Evolutionary conservation across 129 eudicot genomes (phyloP), one percentile per base, ranked within the genome.

Genomic region (Chrysanthemum lavandulifolium): DNA sequence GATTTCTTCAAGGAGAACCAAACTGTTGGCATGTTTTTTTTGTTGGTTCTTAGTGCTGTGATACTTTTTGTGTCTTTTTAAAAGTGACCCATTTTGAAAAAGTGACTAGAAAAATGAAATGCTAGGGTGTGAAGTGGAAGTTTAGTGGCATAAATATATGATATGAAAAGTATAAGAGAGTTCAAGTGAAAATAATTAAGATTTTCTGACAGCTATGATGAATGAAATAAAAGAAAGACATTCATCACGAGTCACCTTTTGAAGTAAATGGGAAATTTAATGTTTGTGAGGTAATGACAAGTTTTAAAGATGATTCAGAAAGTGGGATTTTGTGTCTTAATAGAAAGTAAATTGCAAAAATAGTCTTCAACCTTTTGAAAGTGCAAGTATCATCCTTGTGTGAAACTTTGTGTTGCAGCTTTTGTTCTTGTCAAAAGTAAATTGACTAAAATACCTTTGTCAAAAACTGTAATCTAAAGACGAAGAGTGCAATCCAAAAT

Each of bases 1-100:
- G 99, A 90, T 66, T 83, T 95, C 86, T 85, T 95, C 82, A 95
- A 68, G 21, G 97, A 90, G 59, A 95, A 95, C 99, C 99, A 95
- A 53, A 90, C 96, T 65, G 90, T 86, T 73, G 96, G 92, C 89
- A 87, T 87, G 8, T 91, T 62, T 77, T 65, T 59, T 65, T 67
- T 49, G 48, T 53, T 61, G 12, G 13, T 49, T 27, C 2, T 60
- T 12, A 12, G 16, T 51, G 19, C n/a, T 75, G 18, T 55, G 11
- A 8, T 50, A 18, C 31, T 47, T 50, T 61, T 54, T 68, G 4
- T 29, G 13, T 43, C 61, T 78, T 71, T 72, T 78, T 78, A 72
- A 78, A 78, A 78, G 82, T 50, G 36, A 65, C 49, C 49, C 82
- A 78, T 78, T 65, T 72, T 45, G 56, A 56, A 65, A 78, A 78